Base-by-base conservation (phyloP, 2,329 filamentous ascomycete genomes). In the Fusarium pseudoanthophilum region DNA sequence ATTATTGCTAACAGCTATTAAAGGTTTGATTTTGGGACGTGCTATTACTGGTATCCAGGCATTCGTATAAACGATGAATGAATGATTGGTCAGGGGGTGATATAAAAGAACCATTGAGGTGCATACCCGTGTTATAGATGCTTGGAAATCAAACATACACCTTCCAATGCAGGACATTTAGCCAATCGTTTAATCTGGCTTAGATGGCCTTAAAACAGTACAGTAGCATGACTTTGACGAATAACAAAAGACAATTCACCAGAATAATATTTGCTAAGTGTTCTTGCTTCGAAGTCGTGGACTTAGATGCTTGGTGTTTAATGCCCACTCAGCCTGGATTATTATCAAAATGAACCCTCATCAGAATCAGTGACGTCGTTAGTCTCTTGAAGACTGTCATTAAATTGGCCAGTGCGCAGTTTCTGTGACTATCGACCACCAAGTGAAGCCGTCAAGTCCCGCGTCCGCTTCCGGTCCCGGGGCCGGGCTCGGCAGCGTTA, bases 31-130 rank as follows among this genome's bases (percentile, higher is more conserved):
- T 77, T 79, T 93, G 57, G 91, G 91, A 62, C 85, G 91, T 71
- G 91, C 90, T 20, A 92, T 93, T 67, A 92, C 90, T 40, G 92
- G 93, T 28, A 84, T 95, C 30, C 94, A 96, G 82, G 93, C 93
- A 13, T 96, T 96, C 85, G 91, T 89, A 61, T 93, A 84, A 63
- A 39, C 9, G 13, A 32, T 20, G 28, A 32, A 32, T 16, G 28
- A 30, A 16, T 65, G 53, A 69, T 66, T 74, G 36, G 60, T 51
- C 67, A 65, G 67, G 65, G 37, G 69, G 53, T 40, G 39, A 73
- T 67, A 60, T 34, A 66, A 55, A 49, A 64, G 55, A 61, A 60
- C 46, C 49, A 52, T 56, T 60, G 60, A 51, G 42, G 55, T 40
- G 45, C 57, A 72, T 69, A 68, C 42, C 71, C 49, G 48, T 65